phyloP scores from a whole-genome alignment of 2,329 filamentous ascomycete species.

The Diaporthe humulicola region DNA sequence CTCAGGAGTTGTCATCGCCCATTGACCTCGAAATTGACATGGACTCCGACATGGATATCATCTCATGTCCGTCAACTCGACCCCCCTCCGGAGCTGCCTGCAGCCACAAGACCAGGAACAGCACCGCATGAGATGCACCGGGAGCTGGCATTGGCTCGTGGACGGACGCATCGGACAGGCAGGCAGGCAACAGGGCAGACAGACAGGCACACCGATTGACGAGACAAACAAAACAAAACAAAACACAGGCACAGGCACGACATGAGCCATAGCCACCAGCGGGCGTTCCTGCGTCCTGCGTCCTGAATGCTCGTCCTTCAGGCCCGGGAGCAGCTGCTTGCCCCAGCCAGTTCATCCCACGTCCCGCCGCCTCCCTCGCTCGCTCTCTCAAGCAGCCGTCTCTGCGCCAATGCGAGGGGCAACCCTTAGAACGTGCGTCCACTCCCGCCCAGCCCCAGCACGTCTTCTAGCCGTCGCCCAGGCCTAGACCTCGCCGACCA shows the following conservation, averaged over 20 bases:
- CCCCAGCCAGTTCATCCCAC: slow-evolving; percentile 22
- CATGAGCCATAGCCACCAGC: not conserved
- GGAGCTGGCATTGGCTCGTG: not conserved
- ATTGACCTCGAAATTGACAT: not conserved
- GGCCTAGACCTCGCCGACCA: slow-evolving; percentile 26
- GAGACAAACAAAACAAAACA: not conserved
- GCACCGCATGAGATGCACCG: slow-evolving; percentile 6
- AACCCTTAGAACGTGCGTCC: slow-evolving; percentile 16
- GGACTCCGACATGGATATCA: not conserved
- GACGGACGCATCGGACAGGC: slow-evolving; percentile 2
- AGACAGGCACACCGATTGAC: slow-evolving; percentile 2
- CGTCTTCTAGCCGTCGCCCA: not conserved
- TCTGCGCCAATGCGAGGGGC: slow-evolving; percentile 34
- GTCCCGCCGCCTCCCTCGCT: slow-evolving; percentile 6
- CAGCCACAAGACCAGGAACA: not conserved
- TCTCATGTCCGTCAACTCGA: not conserved
- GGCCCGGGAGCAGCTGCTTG: slow-evolving; percentile 13
- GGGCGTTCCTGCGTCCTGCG: slow-evolving; percentile 20
- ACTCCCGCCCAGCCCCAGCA: slow-evolving; percentile 24
- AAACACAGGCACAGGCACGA: not conserved
- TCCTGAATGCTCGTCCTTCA: slow-evolving; percentile 6
- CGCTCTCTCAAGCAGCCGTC: slow-evolving; percentile 21
- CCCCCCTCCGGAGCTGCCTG: not conserved
- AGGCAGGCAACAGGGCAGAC: slow-evolving; percentile 9
- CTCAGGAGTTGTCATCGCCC: not conserved